Evolutionary conservation across 805 yeast species (phyloP).

Genomic region (Hanseniaspora hatyaiensis): DNA sequence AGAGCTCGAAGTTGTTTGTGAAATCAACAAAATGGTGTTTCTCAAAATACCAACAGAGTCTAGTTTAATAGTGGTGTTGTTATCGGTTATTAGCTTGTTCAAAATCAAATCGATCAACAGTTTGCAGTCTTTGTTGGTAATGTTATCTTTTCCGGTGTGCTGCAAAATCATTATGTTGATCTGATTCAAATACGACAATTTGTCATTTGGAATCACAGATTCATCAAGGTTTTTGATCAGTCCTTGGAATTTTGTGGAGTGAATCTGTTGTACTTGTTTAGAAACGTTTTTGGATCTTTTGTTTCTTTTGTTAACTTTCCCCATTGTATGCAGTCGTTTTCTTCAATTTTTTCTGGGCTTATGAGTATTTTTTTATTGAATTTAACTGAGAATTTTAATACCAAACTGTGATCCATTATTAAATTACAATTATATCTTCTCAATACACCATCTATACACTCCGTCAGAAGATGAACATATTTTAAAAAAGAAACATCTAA

Average conservation of each 20-base stretch:
- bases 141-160: constrained; percentile 11
- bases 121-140: constrained; percentile 7
- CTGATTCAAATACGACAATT: constrained; percentile 24
- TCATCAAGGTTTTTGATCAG: constrained; percentile 27
- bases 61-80: constrained; percentile 62
- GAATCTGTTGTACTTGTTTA: constrained; percentile 25
- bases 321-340: constrained; percentile 10
- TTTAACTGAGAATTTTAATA: too few species aligned
- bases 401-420: too few species aligned
- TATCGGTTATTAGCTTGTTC: constrained; percentile 54
- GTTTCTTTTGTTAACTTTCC: constrained; percentile 37
- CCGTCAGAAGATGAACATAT: too few species aligned
- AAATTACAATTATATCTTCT: too few species aligned
- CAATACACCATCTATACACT: too few species aligned
- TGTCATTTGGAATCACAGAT: constrained; percentile 55
- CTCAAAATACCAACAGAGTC: constrained; percentile 73
- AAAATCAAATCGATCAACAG: constrained; percentile 49
- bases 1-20: neutral
- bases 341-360: neutral
- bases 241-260: constrained; percentile 19
- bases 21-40: constrained; percentile 44
- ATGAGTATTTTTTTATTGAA: neutral
- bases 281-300: constrained; percentile 46
- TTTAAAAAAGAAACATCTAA: constrained; percentile 2
- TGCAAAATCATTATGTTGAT: constrained; percentile 11